Evolutionary conservation across 1,284 basidiomycete genomes (phyloP).

Genomic region (Rhodotorula sp.): DNA sequence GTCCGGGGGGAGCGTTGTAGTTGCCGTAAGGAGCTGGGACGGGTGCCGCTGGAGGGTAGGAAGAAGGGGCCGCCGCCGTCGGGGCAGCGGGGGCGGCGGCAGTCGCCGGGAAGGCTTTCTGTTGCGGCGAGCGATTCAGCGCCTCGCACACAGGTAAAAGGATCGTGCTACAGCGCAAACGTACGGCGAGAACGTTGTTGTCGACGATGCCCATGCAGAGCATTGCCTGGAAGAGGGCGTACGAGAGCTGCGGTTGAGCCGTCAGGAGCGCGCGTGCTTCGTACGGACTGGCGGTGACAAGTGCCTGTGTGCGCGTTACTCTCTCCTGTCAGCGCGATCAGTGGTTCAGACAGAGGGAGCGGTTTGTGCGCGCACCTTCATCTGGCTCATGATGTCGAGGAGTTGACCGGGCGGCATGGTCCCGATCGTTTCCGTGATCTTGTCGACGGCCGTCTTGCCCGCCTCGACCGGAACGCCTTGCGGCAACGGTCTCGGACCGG

Average conservation of each 20-base stretch:
- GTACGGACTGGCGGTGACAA: conserved; percentile 86
- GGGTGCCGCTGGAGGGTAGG: conserved; percentile 6
- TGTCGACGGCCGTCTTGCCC: conserved; percentile 76
- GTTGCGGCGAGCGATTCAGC: conserved; percentile 17
- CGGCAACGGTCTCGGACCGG: conserved; percentile 57
- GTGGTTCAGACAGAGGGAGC: too few relatives aligned
- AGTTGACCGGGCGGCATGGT: conserved; percentile 79
- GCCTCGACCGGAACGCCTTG: conserved; percentile 72
- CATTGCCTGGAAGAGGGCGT: conserved; percentile 94
- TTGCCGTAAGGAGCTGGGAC: conserved; percentile 18
- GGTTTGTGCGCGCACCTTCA: conserved; percentile 69
- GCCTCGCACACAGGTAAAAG: too few relatives aligned
- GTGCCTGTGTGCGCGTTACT: conserved; percentile 59
- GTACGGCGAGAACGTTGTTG: conserved; percentile 71
- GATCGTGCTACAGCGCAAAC: conserved; percentile 7
- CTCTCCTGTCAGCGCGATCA: background rate
- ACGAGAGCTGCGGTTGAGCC: conserved; percentile 87
- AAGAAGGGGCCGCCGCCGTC: conserved; percentile 2
- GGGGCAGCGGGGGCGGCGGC: conserved; percentile 5
- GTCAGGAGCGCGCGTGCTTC: conserved; percentile 78
- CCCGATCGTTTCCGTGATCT: conserved; percentile 83
- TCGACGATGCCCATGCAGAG: conserved; percentile 94
- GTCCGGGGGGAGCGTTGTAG: conserved; percentile 16
- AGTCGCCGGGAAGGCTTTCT: conserved; percentile 61
- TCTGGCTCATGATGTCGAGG: conserved; percentile 93